These are phyloP conservation scores for Limonium bicolor DNA, from an alignment of 148 eudicot genomes.

Conservation along the genomic window DNA sequence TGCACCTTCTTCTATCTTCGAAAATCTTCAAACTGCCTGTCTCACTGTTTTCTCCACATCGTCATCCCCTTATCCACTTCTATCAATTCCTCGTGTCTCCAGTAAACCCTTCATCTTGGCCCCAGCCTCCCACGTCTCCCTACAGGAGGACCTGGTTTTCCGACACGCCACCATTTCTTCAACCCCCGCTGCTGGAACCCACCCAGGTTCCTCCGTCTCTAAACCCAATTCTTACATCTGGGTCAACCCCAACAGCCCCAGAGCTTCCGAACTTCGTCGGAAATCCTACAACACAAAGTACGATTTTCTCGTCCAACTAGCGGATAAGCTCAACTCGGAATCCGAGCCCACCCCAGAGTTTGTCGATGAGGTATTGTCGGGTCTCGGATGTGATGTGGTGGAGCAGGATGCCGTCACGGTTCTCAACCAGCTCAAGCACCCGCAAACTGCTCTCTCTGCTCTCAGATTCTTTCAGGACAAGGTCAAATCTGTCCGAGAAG, in stretches of 20 bases:
- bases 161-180: no score
- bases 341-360: slow-evolving; percentile 22
- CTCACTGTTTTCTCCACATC: no score
- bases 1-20: no score
- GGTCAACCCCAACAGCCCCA: slow-evolving; percentile 73
- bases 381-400: slow-evolving; percentile 19
- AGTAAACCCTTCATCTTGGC: no score
- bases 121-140: no score
- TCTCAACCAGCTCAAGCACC: slow-evolving; percentile 47
- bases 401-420: slow-evolving; percentile 68
- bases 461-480: slow-evolving; percentile 28
- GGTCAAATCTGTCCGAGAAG: slow-evolving; percentile 19
- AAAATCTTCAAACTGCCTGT: no score
- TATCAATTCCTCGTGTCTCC: no score
- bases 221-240: slow-evolving; percentile 21
- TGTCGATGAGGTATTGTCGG: slow-evolving; percentile 19
- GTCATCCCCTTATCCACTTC: no score
- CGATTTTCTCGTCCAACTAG: slow-evolving; percentile 26
- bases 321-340: slow-evolving; percentile 32
- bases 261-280: slow-evolving; percentile 32
- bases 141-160: no score
- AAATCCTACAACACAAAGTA: slow-evolving; percentile 49
- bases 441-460: slow-evolving; percentile 25
- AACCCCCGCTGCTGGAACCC: no score
- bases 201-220: no score